These are phyloP conservation scores for Acanthamoeba healyi DNA, from an alignment of 208 protist species.

Conservation along the genomic window DNA sequence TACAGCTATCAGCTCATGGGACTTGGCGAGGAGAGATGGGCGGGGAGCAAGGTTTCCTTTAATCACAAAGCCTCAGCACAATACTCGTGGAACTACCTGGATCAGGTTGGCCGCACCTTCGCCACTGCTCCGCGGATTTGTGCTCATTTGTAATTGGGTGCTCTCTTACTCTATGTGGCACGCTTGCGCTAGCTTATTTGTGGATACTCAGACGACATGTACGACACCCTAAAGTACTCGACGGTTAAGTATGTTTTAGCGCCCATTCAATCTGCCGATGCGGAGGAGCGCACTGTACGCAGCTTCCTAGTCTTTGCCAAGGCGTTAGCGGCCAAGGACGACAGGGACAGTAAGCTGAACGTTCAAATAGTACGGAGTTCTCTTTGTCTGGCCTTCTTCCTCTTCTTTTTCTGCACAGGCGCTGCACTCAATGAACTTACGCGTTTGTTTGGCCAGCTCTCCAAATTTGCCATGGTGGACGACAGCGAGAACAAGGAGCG, in stretches of 20 bases:
- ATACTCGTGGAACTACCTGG: slow-evolving; percentile 75
- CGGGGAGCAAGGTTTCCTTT: slow-evolving; percentile 41
- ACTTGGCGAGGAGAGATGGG: slow-evolving; percentile 35
- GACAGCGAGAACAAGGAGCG: neutral
- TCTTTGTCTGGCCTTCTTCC: too few species aligned
- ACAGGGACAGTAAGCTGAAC: slow-evolving; percentile 37
- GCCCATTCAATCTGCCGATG: slow-evolving; percentile 27
- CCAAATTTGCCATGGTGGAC: slow-evolving; percentile 54
- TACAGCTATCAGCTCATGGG: slow-evolving; percentile 72
- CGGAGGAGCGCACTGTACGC: slow-evolving; percentile 14
- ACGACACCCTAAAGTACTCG: slow-evolving; percentile 69
- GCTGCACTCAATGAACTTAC: too few species aligned
- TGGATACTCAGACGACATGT: slow-evolving; percentile 63
- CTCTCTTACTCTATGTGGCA: too few species aligned
- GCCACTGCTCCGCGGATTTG: too few species aligned
- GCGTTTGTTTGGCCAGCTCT: slow-evolving; percentile 19
- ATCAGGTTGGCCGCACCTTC: too few species aligned
- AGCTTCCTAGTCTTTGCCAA: slow-evolving; percentile 67
- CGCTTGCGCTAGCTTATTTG: slow-evolving; percentile 38
- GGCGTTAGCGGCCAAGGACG: slow-evolving; percentile 10
- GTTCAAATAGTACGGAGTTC: slow-evolving; percentile 25
- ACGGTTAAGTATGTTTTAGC: slow-evolving; percentile 60
- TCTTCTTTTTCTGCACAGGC: too few species aligned
- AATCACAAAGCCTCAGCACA: neutral
- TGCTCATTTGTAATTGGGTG: too few species aligned